Base-by-base conservation (phyloP, 768 basidiomycete species). In the Russula abietina region DNA sequence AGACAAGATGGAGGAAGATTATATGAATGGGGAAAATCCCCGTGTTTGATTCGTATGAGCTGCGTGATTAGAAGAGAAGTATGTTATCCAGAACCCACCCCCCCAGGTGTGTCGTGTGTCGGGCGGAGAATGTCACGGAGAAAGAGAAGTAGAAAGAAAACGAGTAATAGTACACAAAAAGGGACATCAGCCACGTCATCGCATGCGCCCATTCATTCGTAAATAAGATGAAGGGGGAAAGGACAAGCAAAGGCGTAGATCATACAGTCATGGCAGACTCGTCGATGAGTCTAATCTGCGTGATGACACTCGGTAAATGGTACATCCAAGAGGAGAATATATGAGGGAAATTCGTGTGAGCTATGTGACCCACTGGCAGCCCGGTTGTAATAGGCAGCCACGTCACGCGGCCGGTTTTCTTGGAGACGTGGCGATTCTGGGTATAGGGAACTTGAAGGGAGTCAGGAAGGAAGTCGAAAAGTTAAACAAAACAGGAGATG, bases 261-360 rank as follows among this genome's bases (percentile, higher is more conserved):
- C 61, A 26, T 63, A 65, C 65, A 65, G 19, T 63, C 52, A 26
- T 63, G 57, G 52, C 36, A 59, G 46, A 38, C 38, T 65, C 53
- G 32, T 64, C 50, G 36, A 52, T 36, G 32, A 30, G 53, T 45
- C 52, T 8, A 38, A 30, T 39, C 46, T 46, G 38, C 30, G 52
- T 28, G 46, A 30, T 50, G 46, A 48, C 49, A 54, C 60, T 41
- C n/a, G 53, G 28, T n/a, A 4, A n/a, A 48, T 63, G n/a, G 30
- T 64, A 59, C 62, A 64, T 54, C 39, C 56, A 38, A 14, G 32
- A 48, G 49, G 32, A 32, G 8, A 3, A 5, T 14, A 38, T 14
- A 38, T 3, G 33, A n/a, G 41, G 24, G 24, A 14, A 19, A 33
- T 1, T 4, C 28, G 17, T 45, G 11, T 4, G 38, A 38, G 2